A percentile compares a stretch with the other conserved stretches of the same genome.
Conservation (phyloP, 2,329 filamentous ascomycete genomes). For the Penicillium sp. region DNA sequence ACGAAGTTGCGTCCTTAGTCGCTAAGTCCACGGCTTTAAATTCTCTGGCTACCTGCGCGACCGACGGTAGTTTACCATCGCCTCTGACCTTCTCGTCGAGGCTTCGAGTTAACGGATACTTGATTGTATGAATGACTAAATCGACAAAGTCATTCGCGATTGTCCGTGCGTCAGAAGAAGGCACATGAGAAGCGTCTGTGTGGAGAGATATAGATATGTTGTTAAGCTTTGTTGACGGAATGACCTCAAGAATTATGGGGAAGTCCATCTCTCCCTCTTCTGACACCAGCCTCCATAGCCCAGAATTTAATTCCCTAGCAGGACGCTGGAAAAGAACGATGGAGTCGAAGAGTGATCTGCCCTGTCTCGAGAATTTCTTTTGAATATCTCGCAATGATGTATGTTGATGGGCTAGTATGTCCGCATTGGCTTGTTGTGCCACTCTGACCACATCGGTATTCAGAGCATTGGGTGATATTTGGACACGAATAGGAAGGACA, state of each 20-base stretch:
- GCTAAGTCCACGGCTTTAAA: conserved; percentile 1
- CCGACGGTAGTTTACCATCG: conserved; percentile 21
- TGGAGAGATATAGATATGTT: conserved; percentile 60
- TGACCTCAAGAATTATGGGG: conserved; percentile 72
- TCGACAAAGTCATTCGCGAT: conserved; percentile 28
- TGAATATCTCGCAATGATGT: conserved; percentile 72
- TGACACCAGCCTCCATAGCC: conserved; percentile 49
- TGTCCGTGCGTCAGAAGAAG: conserved; percentile 19
- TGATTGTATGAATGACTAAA: conserved; percentile 31
- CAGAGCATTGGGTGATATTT: conserved; percentile 46
- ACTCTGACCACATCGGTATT: conserved; percentile 57
- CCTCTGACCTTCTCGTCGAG: conserved; percentile 20
- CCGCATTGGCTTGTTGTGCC: conserved; percentile 60
- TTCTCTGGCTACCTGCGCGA: conserved; percentile 21
- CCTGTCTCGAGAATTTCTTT: conserved; percentile 41
- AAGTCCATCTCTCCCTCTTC: conserved; percentile 59
- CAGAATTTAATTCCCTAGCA: conserved; percentile 38
- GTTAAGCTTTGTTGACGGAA: conserved; percentile 54
- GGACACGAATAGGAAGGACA: conserved; percentile 68
- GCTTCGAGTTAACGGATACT: conserved; percentile 28
- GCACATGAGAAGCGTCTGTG: conserved; percentile 43
- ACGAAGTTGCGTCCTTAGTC: not conserved
- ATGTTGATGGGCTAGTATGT: conserved; percentile 66
- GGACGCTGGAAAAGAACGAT: conserved; percentile 73
- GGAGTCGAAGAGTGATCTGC: conserved; percentile 68